phyloP scores from a whole-genome alignment of 208 protist species.

The Endotrypanum monterogeii region DNA sequence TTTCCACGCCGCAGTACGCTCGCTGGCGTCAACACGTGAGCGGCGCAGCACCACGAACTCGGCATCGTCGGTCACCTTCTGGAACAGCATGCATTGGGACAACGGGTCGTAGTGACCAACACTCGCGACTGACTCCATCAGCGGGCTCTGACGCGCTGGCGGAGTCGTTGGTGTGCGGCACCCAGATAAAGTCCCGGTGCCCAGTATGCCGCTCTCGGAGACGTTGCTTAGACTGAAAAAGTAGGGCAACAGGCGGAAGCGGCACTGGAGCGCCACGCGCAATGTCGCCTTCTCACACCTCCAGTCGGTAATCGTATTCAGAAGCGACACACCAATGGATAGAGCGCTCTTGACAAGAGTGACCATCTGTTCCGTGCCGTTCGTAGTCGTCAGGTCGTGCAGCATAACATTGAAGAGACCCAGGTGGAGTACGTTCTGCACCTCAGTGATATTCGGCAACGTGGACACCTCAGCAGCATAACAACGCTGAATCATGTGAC shows the following conservation, averaged over 20 bases:
- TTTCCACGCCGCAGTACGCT: constrained; percentile 38
- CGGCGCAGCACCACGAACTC: constrained; percentile 64
- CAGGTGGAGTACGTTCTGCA: constrained; percentile 62
- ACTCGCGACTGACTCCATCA: constrained; percentile 53
- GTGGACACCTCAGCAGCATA: constrained; percentile 45
- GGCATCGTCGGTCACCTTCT: constrained; percentile 56
- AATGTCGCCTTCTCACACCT: constrained; percentile 39
- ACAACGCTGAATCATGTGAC: constrained; percentile 71
- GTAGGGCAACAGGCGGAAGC: constrained; percentile 74
- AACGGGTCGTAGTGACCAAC: constrained; percentile 71
- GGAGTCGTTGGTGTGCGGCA: constrained; percentile 42
- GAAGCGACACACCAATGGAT: constrained; percentile 36
- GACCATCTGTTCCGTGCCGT: constrained; percentile 65
- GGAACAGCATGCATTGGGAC: constrained; percentile 60
- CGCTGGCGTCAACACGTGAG: constrained; percentile 33
- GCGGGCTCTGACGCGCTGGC: constrained; percentile 53
- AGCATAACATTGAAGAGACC: constrained; percentile 83
- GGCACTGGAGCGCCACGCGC: constrained; percentile 60
- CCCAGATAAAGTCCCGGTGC: constrained; percentile 38
- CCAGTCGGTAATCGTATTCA: constrained; percentile 46
- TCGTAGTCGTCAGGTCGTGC: constrained; percentile 53
- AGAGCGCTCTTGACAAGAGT: constrained; percentile 67
- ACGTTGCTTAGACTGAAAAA: constrained; percentile 61
- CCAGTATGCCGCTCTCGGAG: constrained; percentile 46
- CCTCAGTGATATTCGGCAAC: constrained; percentile 46